phyloP scores from a whole-genome alignment of 176 grass and related monocot genomes.

The Aechmea fasciata region DNA sequence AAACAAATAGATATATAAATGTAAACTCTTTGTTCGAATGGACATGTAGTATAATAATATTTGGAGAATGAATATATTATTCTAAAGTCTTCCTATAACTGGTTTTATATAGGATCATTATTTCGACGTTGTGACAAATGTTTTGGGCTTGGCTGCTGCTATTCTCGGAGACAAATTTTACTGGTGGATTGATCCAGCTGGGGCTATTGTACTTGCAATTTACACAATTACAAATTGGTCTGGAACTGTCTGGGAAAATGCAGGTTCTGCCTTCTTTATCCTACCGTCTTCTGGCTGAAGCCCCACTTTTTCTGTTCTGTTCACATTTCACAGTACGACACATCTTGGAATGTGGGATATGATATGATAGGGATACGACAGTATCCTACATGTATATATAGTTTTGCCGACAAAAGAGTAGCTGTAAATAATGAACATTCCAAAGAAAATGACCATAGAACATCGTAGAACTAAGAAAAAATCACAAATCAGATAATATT shows the following conservation, averaged over 20 bases:
- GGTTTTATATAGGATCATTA: constrained; percentile 14
- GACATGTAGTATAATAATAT: neutral
- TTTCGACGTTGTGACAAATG: constrained; percentile 24
- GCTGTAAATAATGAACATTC: too few relatives aligned
- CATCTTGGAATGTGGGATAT: too few relatives aligned
- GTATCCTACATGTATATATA: neutral
- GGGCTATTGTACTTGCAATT: constrained; percentile 20
- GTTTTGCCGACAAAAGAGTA: too few relatives aligned
- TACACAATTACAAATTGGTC: constrained; percentile 27
- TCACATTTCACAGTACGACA: neutral
- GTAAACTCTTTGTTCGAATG: too few relatives aligned
- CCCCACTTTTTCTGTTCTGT: neutral
- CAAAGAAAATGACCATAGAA: too few relatives aligned
- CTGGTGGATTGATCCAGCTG: constrained; percentile 26
- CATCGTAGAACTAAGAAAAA: too few relatives aligned
- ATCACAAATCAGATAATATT: too few relatives aligned
- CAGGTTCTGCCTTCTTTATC: constrained; percentile 5
- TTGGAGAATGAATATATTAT: neutral
- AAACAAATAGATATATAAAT: too few relatives aligned
- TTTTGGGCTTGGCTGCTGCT: constrained; percentile 18
- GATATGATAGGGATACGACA: too few relatives aligned
- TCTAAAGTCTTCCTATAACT: neutral
- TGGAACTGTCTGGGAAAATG: constrained; percentile 27
- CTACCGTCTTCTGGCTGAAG: neutral
- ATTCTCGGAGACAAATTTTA: constrained; percentile 21